Evolutionary conservation across 495 filamentous ascomycete species (phyloP).

Genomic region (Apiosordaria backusii): DNA sequence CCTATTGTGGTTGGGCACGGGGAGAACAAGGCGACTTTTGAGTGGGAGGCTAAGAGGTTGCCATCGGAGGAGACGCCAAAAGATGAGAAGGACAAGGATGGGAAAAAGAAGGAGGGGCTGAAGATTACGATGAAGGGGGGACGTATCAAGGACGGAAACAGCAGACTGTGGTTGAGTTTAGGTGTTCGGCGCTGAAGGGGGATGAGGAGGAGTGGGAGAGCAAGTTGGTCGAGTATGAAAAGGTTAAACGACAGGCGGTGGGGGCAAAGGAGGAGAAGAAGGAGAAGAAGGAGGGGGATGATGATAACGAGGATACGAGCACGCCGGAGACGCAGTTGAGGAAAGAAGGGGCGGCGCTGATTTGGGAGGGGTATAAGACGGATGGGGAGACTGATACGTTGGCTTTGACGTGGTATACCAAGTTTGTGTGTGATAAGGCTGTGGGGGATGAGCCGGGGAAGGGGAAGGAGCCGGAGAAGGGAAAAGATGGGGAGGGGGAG

Average conservation of each 20-base stretch:
- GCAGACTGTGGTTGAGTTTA: slow-evolving; percentile 74
- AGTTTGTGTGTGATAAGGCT: slow-evolving; percentile 69
- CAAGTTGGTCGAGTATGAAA: slow-evolving; percentile 41
- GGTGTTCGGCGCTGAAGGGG: slow-evolving; percentile 66
- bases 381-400: slow-evolving; percentile 52
- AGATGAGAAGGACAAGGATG: slow-evolving; percentile 54
- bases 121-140: slow-evolving; percentile 68
- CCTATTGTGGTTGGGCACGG: slow-evolving; percentile 60
- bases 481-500: no score
- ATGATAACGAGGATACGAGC: slow-evolving; percentile 25
- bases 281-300: slow-evolving; percentile 28
- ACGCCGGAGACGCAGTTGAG: slow-evolving; percentile 46
- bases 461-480: slow-evolving; percentile 8
- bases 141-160: slow-evolving; percentile 56
- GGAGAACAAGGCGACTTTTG: slow-evolving; percentile 54
- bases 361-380: slow-evolving; percentile 67
- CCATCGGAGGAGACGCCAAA: slow-evolving; percentile 16
- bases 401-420: slow-evolving; percentile 76
- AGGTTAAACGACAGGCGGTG: neutral
- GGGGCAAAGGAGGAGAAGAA: no score
- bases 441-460: slow-evolving; percentile 36
- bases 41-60: slow-evolving; percentile 52
- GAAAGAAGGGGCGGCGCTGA: slow-evolving; percentile 56
- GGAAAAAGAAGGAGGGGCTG: slow-evolving; percentile 58
- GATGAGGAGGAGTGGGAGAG: slow-evolving; percentile 59